A percentile compares a stretch with the other conserved stretches of the same genome.
phyloP scores from a whole-genome alignment of 169 alveolate species.

The Cardiosporidium cionae region DNA sequence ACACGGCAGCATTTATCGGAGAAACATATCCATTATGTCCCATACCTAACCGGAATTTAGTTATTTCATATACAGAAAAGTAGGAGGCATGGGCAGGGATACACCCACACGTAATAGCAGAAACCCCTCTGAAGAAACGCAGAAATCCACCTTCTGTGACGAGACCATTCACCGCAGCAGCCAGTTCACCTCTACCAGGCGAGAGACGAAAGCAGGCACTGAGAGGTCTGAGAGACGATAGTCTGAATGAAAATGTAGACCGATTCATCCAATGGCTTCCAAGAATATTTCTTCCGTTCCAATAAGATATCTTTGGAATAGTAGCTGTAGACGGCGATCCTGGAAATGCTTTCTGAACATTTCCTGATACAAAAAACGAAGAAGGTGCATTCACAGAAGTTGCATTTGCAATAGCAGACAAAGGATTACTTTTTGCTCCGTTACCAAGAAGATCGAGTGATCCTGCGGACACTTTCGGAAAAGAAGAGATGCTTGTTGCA shows the following conservation, averaged over 20 bases:
- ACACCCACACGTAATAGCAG: conserved; percentile 89
- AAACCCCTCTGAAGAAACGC: conserved; percentile 72
- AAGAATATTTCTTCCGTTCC: not conserved
- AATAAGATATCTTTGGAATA: no score
- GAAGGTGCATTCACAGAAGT: no score
- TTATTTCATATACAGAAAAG: conserved; percentile 79
- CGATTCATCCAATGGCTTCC: not conserved
- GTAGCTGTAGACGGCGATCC: no score
- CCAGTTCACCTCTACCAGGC: not conserved
- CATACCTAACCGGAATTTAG: not conserved
- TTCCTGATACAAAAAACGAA: no score
- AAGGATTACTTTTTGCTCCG: no score
- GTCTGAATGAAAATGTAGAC: not conserved
- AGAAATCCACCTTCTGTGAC: conserved; percentile 19
- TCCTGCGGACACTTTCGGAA: no score
- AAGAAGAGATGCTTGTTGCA: no score
- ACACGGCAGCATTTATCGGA: conserved; percentile 41
- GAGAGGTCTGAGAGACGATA: not conserved
- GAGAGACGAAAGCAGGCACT: not conserved
- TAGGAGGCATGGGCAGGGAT: conserved; percentile 96
- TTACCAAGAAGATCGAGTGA: no score
- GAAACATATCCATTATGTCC: conserved; percentile 13
- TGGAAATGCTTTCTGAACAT: no score
- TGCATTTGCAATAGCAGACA: no score
- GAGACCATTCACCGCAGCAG: conserved; percentile 6